phyloP scores from a whole-genome alignment of 768 basidiomycete species.

The Trametes maxima region DNA sequence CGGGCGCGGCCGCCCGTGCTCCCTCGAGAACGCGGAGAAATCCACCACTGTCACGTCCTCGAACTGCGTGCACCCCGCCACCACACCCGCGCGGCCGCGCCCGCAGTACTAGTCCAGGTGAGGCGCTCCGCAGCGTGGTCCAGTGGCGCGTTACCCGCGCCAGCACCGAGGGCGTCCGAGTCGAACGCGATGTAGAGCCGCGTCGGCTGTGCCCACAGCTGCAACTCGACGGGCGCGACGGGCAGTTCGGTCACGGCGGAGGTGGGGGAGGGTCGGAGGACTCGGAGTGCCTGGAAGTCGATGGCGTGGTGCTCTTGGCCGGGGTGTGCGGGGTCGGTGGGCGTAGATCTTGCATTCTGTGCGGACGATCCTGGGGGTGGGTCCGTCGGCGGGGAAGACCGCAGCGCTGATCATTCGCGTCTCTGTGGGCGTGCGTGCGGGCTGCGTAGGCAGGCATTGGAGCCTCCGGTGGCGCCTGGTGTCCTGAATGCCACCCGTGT shows the following conservation, averaged over 20 bases:
- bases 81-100: not conserved
- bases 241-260: not conserved
- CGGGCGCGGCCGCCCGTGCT: not conserved
- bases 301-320: not conserved
- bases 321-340: not conserved
- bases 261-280: not conserved
- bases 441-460: not conserved
- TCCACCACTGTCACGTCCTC: slow-evolving; percentile 2
- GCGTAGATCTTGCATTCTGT: slow-evolving; percentile 2
- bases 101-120: too few relatives aligned
- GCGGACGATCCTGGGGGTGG: not conserved
- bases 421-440: not conserved
- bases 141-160: not conserved
- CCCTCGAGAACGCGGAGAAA: not conserved
- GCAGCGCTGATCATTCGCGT: not conserved
- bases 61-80: slow-evolving; percentile 1
- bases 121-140: not conserved
- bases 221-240: not conserved
- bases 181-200: slow-evolving; percentile 11
- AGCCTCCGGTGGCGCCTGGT: not conserved
- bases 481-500: not conserved
- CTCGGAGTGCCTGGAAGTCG: not conserved
- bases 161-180: not conserved
- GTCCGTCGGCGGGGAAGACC: not conserved
- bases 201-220: not conserved